These are phyloP conservation scores for Lachnellula willkommii DNA, from an alignment of 2,329 filamentous ascomycete species.

Conservation along the genomic window DNA sequence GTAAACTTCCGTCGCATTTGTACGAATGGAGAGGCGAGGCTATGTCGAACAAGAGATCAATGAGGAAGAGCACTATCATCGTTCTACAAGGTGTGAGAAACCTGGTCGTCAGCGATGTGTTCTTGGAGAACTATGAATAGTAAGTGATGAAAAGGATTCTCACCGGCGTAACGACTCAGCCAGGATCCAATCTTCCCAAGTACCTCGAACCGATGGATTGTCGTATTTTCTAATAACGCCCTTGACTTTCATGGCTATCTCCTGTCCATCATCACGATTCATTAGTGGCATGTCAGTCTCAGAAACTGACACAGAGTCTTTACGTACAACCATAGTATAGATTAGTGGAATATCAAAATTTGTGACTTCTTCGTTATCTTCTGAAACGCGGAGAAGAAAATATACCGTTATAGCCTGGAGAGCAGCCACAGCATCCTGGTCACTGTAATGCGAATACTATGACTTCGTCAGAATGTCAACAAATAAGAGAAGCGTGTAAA, in stretches of 20 bases:
- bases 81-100: slow-evolving; percentile 3
- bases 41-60: slow-evolving; percentile 13
- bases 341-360: slow-evolving; percentile 16
- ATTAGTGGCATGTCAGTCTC: neutral
- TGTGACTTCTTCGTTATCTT: slow-evolving; percentile 12
- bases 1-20: slow-evolving; percentile 6
- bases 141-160: neutral
- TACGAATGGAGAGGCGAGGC: neutral
- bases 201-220: neutral
- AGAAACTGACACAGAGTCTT: neutral
- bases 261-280: neutral
- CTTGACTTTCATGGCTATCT: neutral
- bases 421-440: slow-evolving; percentile 12
- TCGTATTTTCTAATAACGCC: neutral
- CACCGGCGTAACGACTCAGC: slow-evolving; percentile 16
- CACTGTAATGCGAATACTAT: slow-evolving; percentile 8
- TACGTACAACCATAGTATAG: slow-evolving; percentile 14
- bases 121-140: neutral
- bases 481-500: neutral
- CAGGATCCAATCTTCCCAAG: slow-evolving; percentile 15
- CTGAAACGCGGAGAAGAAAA: slow-evolving; percentile 14
- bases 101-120: neutral
- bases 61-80: slow-evolving; percentile 12
- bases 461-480: neutral
- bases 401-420: slow-evolving; percentile 18